Evolutionary conservation across 2,329 filamentous ascomycete species (phyloP), one percentile per base, ranked within the genome.

Genomic region (Mycosphaerelloides madeirae): DNA sequence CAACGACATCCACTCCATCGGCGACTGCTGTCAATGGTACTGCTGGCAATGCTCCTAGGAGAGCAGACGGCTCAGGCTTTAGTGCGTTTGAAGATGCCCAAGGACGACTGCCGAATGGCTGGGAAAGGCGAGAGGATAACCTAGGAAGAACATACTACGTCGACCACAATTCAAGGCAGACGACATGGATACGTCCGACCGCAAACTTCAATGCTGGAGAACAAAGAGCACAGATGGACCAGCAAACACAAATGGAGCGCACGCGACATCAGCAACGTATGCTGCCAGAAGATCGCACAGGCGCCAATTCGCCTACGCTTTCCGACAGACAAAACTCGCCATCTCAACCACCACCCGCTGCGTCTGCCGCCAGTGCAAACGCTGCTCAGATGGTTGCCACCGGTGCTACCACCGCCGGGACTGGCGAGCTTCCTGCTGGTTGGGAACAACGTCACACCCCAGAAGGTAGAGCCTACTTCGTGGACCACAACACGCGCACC

Each of bases 361-460:
- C 75, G 75, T 29, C 37, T 16, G 43, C 45, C 6, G 48, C 32
- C 35, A 52, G 46, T 14, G 59, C 65, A 8, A 58, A 55, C 56
- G 79, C 79, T 31, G 79, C 85, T 32, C 86, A 87, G 34, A 88
- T 97, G 84, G 87, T 95, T 82, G 87, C 93, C 49, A 96, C 91
- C 2, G 91, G 91, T 50, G 89, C 87, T 41, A 98, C 93, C 14
- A 96, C 87, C 55, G 87, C 91, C 41, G 93, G 93, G 33, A 91
- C 88, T 47, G 93, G 93, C 50, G 93, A 98, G 69, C 81, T 98
- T 48, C 93, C 93, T 31, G 84, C 91, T 15, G 87, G 91, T 20
- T 98, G 93, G 93, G 93, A 98, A 68, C 89, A 96, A 67, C 79
- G 93, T 58, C 90, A 87, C 69, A 98, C 93, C 0, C 91, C 93